Percentiles rank a stretch among this genome's conserved stretches.
Evolutionary conservation across 148 eudicot species (phyloP).

Genomic region (Rhododendron ferrugineum): DNA sequence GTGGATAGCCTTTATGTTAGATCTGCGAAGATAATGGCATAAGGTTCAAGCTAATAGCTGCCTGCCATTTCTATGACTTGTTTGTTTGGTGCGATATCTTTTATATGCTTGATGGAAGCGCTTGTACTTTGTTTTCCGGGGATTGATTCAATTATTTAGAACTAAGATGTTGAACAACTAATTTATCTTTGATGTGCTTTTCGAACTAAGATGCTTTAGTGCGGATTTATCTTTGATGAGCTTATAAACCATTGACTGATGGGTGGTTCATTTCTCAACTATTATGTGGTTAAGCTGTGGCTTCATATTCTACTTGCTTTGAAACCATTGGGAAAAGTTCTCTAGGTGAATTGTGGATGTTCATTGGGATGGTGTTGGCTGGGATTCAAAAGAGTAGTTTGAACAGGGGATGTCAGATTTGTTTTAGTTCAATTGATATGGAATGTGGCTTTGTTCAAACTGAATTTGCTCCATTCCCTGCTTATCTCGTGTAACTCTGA

Average conservation of each 20-base stretch:
- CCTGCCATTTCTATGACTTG: not conserved
- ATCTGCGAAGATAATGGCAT: constrained; percentile 37
- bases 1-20: constrained; percentile 36
- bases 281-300: not conserved
- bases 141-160: not conserved
- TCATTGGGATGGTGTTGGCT: not conserved
- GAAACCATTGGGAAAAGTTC: not conserved
- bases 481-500: not conserved
- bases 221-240: not conserved
- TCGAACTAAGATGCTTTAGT: not conserved
- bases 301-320: not conserved
- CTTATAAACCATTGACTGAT: not conserved
- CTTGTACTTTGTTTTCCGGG: not conserved
- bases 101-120: not conserved
- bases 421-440: not conserved
- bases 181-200: not conserved
- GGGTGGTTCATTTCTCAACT: not conserved
- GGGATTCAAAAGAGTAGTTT: not conserved
- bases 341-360: not conserved
- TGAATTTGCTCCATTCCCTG: not conserved
- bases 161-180: not conserved
- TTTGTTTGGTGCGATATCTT: not conserved
- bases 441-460: not conserved
- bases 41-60: not conserved
- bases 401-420: not conserved